Evolutionary conservation across 2,329 filamentous ascomycete genomes (phyloP).

Genomic region (Apiospora marii): DNA sequence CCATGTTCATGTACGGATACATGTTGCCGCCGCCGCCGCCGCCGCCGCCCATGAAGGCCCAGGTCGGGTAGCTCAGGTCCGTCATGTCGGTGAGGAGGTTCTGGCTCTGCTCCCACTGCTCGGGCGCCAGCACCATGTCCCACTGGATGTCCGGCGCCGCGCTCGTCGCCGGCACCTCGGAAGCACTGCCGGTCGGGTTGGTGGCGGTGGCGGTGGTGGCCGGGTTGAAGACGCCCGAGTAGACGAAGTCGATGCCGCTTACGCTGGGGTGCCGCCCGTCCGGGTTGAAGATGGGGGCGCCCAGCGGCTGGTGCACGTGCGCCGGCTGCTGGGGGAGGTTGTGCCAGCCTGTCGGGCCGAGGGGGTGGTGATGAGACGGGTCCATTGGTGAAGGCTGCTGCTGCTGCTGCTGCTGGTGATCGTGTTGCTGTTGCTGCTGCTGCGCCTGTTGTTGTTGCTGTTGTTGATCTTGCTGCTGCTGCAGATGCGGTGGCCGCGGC

Average conservation of each 20-base stretch:
- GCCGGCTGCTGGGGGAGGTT: not conserved
- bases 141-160: constrained; percentile 25
- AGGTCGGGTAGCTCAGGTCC: not conserved
- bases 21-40: not conserved
- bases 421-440: not conserved
- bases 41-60: constrained; percentile 1
- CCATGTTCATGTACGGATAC: constrained; percentile 9
- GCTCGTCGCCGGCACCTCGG: not conserved
- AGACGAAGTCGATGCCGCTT: constrained; percentile 22
- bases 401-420: not conserved
- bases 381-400: not conserved
- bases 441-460: not conserved
- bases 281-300: not conserved
- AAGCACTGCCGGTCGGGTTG: not conserved
- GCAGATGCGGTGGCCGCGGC: too few relatives aligned
- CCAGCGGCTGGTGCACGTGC: not conserved
- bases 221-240: constrained; percentile 27
- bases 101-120: constrained; percentile 27
- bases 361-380: not conserved
- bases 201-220: not conserved
- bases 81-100: constrained; percentile 26
- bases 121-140: constrained; percentile 27
- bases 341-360: not conserved
- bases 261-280: not conserved
- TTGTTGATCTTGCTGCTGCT: not conserved